Conservation (phyloP, 129 eudicot genomes). For the Ambrosia trifida region DNA sequence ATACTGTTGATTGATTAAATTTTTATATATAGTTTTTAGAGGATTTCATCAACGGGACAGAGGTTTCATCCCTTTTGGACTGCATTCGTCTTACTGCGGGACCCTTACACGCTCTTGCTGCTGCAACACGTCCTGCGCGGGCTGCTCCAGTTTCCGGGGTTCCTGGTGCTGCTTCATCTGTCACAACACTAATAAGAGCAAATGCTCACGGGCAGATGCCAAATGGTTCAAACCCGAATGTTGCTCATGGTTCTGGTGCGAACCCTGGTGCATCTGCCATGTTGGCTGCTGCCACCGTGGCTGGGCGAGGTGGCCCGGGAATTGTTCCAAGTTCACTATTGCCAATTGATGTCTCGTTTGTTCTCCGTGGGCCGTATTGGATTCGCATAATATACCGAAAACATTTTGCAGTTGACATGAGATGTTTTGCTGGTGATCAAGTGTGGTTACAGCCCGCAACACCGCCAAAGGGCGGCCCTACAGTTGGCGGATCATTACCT, state of each 20-base stretch:
- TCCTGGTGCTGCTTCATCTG: conserved; percentile 61
- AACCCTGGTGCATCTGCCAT: conserved; percentile 60
- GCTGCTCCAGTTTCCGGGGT: conserved; percentile 94
- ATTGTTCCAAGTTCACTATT: conserved; percentile 94
- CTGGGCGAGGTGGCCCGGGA: conserved; percentile 96
- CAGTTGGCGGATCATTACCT: conserved; percentile 97
- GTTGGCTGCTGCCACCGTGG: conserved; percentile 74
- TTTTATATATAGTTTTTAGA: conserved; percentile 68
- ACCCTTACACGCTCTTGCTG: conserved; percentile 96
- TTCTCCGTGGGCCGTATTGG: conserved; percentile 98
- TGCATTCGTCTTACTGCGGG: conserved; percentile 99
- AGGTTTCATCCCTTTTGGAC: conserved; percentile 94
- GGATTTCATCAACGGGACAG: conserved; percentile 94
- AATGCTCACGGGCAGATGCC: conserved; percentile 49
- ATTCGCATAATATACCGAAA: conserved; percentile 94
- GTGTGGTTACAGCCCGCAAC: conserved; percentile 99
- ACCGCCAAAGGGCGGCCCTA: conserved; percentile 93
- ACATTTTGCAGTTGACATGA: conserved; percentile 95
- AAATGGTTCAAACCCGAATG: conserved; percentile 39
- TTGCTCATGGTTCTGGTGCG: conserved; percentile 50
- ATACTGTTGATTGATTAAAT: no score
- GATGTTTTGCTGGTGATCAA: conserved; percentile 99
- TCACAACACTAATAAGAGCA: conserved; percentile 50
- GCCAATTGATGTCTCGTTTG: conserved; percentile 98
- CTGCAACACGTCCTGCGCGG: conserved; percentile 98